Percentiles rank a stretch among this genome's conserved stretches.
Conservation (phyloP, 768 basidiomycete species). For the Suillus sp. region DNA sequence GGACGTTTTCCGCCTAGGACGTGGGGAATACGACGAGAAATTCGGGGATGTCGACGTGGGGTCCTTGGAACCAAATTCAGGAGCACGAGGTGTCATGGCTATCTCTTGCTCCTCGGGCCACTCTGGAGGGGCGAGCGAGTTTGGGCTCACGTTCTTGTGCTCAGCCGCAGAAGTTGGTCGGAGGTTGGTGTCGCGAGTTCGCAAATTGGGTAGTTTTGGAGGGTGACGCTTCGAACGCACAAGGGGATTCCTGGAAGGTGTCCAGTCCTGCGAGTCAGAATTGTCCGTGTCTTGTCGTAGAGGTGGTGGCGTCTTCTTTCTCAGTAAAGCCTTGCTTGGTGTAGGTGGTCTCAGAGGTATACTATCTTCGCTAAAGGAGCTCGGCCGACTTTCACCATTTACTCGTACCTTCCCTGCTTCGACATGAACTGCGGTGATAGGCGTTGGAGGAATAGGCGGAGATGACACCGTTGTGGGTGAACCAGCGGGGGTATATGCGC, state of each 20-base stretch:
- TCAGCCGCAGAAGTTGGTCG: constrained; percentile 29
- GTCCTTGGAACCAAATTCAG: constrained; percentile 45
- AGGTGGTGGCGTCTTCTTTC: constrained; percentile 43
- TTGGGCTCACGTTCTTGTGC: constrained; percentile 45
- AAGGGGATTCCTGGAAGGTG: constrained; percentile 42
- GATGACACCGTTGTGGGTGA: constrained; percentile 43
- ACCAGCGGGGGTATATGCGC: constrained; percentile 35
- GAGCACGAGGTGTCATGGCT: constrained; percentile 58
- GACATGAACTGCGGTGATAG: constrained; percentile 30
- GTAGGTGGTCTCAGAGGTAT: constrained; percentile 30
- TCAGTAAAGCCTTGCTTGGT: constrained; percentile 32
- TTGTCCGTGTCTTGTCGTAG: constrained; percentile 35
- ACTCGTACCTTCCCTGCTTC: constrained; percentile 31
- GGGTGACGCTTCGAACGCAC: constrained; percentile 56
- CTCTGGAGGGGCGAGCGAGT: constrained; percentile 48
- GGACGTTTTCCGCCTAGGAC: constrained; percentile 32
- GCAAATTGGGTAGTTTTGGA: constrained; percentile 49
- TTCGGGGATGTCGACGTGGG: constrained; percentile 32
- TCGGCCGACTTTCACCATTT: constrained; percentile 32
- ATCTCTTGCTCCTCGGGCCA: constrained; percentile 55
- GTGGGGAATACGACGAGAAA: constrained; percentile 25
- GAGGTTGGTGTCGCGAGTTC: constrained; percentile 38
- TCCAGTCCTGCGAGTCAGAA: constrained; percentile 47
- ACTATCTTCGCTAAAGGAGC: constrained; percentile 28
- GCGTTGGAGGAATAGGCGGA: constrained; percentile 42